A percentile compares a stretch with the other conserved stretches of the same genome.
Conservation (phyloP, 257 asterid species). For the Jaltomata sinuosa region DNA sequence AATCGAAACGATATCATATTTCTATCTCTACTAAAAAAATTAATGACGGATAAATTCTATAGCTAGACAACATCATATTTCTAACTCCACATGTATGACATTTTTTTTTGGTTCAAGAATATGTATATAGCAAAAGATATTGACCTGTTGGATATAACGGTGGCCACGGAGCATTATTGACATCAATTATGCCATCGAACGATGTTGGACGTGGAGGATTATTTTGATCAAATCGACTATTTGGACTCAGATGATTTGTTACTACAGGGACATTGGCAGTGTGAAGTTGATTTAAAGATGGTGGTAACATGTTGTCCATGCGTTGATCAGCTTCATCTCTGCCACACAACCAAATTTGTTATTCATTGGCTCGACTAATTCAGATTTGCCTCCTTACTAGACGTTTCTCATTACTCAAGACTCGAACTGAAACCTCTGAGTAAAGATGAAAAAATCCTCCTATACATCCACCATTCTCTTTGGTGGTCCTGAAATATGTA, state of each 20-base stretch:
- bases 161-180: slow-evolving; percentile 63
- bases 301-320: slow-evolving; percentile 34
- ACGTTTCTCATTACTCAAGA: not conserved
- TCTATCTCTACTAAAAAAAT: not conserved
- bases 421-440: not conserved
- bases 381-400: not conserved
- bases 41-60: not conserved
- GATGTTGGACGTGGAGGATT: slow-evolving; percentile 28
- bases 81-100: not conserved
- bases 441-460: not conserved
- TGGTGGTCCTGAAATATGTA: not conserved
- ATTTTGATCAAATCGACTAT: slow-evolving; percentile 36
- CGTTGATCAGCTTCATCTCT: slow-evolving; percentile 47
- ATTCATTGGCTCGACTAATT: not conserved
- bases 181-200: slow-evolving; percentile 52
- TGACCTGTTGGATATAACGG: slow-evolving; percentile 53
- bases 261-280: slow-evolving; percentile 23
- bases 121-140: not conserved
- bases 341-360: not conserved
- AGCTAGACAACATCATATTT: not conserved
- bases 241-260: slow-evolving; percentile 37
- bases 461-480: not conserved
- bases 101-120: not conserved
- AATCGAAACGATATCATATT: not conserved
- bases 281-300: slow-evolving; percentile 36